Conservation (phyloP, 2,329 filamentous ascomycete genomes). For the Tolypocladium endophyticum region DNA sequence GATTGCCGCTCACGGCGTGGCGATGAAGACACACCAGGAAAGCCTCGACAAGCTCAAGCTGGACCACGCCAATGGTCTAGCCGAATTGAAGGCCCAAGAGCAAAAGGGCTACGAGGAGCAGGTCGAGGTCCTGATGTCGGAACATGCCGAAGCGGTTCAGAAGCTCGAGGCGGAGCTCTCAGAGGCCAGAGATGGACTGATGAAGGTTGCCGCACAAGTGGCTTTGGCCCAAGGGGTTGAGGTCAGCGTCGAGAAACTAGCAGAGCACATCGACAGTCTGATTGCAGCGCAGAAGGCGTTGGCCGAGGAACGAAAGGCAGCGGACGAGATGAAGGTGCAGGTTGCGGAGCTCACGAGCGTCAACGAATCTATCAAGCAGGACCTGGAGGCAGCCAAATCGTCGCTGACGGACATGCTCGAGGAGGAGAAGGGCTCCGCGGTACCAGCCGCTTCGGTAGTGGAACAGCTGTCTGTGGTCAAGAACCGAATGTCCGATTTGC, state of each 20-base stretch:
- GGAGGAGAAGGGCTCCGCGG: constrained; percentile 31
- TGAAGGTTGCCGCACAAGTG: constrained; percentile 54
- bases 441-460: constrained; percentile 32
- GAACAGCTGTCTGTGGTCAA: constrained; percentile 53
- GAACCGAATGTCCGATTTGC: constrained; percentile 52
- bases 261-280: constrained; percentile 48
- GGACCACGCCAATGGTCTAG: constrained; percentile 39
- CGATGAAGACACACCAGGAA: constrained; percentile 44
- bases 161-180: constrained; percentile 51
- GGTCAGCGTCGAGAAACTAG: constrained; percentile 57
- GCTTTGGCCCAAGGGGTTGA: constrained; percentile 49
- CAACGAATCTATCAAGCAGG: constrained; percentile 48
- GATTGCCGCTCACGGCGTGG: constrained; percentile 47
- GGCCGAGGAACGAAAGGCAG: constrained; percentile 45
- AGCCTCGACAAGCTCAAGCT: constrained; percentile 37
- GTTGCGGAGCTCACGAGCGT: constrained; percentile 44
- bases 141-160: constrained; percentile 46
- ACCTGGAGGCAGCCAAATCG: constrained; percentile 51
- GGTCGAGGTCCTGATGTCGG: constrained; percentile 45
- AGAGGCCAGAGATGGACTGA: constrained; percentile 55
- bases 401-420: constrained; percentile 43
- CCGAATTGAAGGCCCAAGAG: constrained; percentile 35
- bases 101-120: constrained; percentile 47
- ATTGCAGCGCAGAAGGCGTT: constrained; percentile 50
- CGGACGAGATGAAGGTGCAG: constrained; percentile 44